Conservation (phyloP, 2,329 filamentous ascomycete species). For the Aspergillus melleus region DNA sequence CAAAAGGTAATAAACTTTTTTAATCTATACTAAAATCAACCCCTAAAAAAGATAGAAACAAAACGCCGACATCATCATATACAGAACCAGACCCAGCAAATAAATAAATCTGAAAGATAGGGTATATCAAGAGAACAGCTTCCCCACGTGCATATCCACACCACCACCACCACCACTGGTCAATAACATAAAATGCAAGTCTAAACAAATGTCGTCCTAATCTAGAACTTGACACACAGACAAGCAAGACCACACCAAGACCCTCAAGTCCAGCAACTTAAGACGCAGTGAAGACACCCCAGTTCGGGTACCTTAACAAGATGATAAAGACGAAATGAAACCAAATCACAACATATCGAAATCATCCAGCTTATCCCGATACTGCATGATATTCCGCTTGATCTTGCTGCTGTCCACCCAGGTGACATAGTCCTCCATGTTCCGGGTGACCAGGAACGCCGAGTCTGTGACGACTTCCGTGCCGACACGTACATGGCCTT, state of each 20-base stretch:
- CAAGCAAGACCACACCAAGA: too few species aligned
- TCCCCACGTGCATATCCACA: too few species aligned
- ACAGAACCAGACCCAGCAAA: not conserved
- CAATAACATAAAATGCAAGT: too few species aligned
- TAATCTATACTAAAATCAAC: too few species aligned
- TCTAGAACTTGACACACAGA: too few species aligned
- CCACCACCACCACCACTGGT: too few species aligned
- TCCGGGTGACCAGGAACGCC: constrained; percentile 82
- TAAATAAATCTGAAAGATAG: constrained; percentile 8
- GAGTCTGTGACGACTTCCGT: constrained; percentile 88
- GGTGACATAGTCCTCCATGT: constrained; percentile 93
- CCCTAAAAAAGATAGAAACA: not conserved
- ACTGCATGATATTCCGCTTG: constrained; percentile 92
- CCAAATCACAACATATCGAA: constrained; percentile 60
- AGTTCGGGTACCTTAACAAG: too few species aligned
- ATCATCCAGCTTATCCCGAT: constrained; percentile 91
- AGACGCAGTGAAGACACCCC: too few species aligned
- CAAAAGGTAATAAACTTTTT: too few species aligned
- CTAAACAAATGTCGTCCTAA: too few species aligned
- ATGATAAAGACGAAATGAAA: not conserved
- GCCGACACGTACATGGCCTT: constrained; percentile 88
- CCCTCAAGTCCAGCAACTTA: too few species aligned
- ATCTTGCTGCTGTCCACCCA: constrained; percentile 97
- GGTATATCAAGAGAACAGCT: constrained; percentile 9
- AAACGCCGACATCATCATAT: not conserved